Evolutionary conservation across 495 filamentous ascomycete species (phyloP).

Genomic region (Aspergillus ellipticus): DNA sequence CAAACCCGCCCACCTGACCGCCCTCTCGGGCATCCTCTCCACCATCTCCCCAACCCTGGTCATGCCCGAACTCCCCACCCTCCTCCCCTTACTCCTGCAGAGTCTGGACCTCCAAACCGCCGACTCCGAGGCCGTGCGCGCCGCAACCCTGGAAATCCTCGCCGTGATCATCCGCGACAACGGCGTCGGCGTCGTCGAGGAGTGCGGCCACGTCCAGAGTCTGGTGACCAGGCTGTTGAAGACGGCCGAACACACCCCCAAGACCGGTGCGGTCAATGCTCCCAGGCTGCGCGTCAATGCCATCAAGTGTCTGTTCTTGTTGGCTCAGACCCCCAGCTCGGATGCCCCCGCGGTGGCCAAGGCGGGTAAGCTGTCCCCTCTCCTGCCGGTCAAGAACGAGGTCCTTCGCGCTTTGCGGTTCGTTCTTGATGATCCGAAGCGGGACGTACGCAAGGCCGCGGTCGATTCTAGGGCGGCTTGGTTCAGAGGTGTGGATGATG

Average conservation of each 20-base stretch:
- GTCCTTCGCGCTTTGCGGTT: conserved; percentile 52
- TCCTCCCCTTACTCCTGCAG: conserved; percentile 68
- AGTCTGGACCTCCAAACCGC: conserved; percentile 58
- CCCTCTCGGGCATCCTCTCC: conserved; percentile 61
- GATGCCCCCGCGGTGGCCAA: conserved; percentile 29
- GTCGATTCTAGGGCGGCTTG: conserved; percentile 66
- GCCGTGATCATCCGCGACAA: conserved; percentile 56
- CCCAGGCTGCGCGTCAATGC: conserved; percentile 49
- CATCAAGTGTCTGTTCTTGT: conserved; percentile 53
- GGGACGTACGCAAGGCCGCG: conserved; percentile 63
- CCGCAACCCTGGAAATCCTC: conserved; percentile 60
- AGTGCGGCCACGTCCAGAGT: conserved; percentile 58
- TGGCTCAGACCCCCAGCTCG: conserved; percentile 38
- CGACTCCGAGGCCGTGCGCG: conserved; percentile 51
- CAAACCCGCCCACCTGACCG: conserved; percentile 62
- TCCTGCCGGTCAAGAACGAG: conserved; percentile 55
- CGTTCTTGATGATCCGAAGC: conserved; percentile 64
- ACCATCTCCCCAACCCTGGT: conserved; percentile 58
- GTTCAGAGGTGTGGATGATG: conserved; percentile 58
- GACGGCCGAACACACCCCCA: conserved; percentile 26
- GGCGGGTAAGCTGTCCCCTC: conserved; percentile 35
- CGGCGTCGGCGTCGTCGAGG: conserved; percentile 43
- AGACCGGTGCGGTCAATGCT: conserved; percentile 22
- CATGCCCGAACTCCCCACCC: conserved; percentile 52
- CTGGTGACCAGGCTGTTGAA: conserved; percentile 58